Evolutionary conservation across 352 stramenopile genomes (phyloP).

Genomic region (Phytophthora aleatoria): DNA sequence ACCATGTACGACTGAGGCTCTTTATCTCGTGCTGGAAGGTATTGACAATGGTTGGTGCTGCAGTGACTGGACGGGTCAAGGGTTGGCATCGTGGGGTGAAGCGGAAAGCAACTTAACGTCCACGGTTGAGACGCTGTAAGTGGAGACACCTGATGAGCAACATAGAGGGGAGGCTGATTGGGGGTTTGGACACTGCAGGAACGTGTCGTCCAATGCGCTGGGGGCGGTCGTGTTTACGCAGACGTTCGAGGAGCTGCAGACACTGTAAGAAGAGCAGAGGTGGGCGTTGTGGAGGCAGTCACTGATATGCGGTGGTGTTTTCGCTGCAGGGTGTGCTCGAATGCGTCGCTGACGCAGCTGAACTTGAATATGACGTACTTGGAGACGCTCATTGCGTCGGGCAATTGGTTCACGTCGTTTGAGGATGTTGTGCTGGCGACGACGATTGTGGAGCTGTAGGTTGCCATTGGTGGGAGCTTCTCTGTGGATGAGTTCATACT

Average conservation of each 20-base stretch:
- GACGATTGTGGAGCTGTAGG: constrained; percentile 36
- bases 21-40: not conserved
- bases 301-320: constrained; percentile 2
- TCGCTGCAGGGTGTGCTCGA: constrained; percentile 26
- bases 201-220: constrained; percentile 31
- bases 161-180: not conserved
- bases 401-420: constrained; percentile 37
- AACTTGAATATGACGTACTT: constrained; percentile 35
- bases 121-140: constrained; percentile 23
- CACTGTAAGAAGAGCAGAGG: constrained; percentile 16
- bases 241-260: constrained; percentile 30
- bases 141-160: not conserved
- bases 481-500: not conserved
- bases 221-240: constrained; percentile 20
- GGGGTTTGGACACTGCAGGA: constrained; percentile 6
- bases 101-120: constrained; percentile 29
- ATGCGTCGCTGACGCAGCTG: constrained; percentile 33
- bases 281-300: not conserved
- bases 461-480: not conserved
- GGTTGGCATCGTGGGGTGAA: constrained; percentile 25
- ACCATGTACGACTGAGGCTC: constrained; percentile 7
- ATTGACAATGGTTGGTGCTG: constrained; percentile 5
- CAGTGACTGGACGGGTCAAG: constrained; percentile 22
- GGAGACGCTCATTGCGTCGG: constrained; percentile 21
- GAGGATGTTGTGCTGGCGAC: constrained; percentile 26